phyloP scores from a whole-genome alignment of 1,139 yeast species.

The Lodderomyces orthopsilosis region DNA sequence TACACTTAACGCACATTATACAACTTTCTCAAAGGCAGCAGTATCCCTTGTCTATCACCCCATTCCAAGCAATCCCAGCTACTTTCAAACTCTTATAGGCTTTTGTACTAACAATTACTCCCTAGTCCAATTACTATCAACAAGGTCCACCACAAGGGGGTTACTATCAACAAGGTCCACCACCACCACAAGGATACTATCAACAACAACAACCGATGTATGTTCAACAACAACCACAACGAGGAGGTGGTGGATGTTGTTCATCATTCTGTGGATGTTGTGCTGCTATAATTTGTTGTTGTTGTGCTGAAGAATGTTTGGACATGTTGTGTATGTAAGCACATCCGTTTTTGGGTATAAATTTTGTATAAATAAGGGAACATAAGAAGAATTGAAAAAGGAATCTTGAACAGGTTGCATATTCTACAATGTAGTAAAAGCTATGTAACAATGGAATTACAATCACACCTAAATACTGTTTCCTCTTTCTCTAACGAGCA shows the following conservation, averaged over 20 bases:
- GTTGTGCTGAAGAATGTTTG: conserved; percentile 35
- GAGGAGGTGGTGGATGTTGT: conserved; percentile 34
- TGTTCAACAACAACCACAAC: conserved; percentile 38
- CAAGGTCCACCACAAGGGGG: conserved; percentile 34
- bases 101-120: too few relatives aligned
- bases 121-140: conserved; percentile 22
- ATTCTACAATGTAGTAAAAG: too few relatives aligned
- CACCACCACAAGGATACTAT: conserved; percentile 28
- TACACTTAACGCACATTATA: too few relatives aligned
- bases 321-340: conserved; percentile 11
- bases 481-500: conserved; percentile 33
- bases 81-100: too few relatives aligned
- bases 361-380: not conserved
- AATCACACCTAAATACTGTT: not conserved
- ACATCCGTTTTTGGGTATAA: not conserved
- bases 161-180: conserved; percentile 29
- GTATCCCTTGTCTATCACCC: too few relatives aligned
- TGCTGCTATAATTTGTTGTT: conserved; percentile 44
- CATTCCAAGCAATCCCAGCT: too few relatives aligned
- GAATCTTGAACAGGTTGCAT: too few relatives aligned
- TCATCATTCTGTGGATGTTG: conserved; percentile 42
- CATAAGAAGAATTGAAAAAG: too few relatives aligned
- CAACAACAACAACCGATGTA: conserved; percentile 38
- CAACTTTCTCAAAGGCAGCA: too few relatives aligned
- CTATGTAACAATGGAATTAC: too few relatives aligned